Conservation (phyloP, 352 stramenopile species). For the Thraustotheca clavata region DNA sequence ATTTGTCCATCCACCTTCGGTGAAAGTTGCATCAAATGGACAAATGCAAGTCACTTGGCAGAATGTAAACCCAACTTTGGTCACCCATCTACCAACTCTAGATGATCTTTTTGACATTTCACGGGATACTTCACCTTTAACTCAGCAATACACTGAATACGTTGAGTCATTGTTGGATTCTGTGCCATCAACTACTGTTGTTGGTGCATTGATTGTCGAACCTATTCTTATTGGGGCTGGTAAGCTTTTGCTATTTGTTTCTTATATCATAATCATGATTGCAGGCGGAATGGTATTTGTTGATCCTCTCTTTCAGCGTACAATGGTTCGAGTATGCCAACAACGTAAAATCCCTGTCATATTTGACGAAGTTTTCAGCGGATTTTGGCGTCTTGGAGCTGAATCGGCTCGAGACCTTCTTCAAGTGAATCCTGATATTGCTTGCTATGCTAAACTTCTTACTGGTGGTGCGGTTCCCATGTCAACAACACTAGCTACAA, state of each 20-base stretch:
- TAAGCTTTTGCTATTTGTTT: background rate
- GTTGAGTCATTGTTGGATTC: constrained; percentile 43
- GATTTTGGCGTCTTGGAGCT: constrained; percentile 85
- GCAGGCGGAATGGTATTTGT: constrained; percentile 80
- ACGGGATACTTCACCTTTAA: constrained; percentile 28
- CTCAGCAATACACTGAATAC: constrained; percentile 54
- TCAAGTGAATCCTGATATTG: constrained; percentile 80
- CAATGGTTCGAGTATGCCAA: constrained; percentile 72
- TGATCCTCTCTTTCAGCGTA: constrained; percentile 88
- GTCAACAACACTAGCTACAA: constrained; percentile 75
- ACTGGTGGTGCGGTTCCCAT: constrained; percentile 85
- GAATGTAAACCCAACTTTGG: background rate
- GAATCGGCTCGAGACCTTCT: constrained; percentile 79
- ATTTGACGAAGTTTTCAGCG: constrained; percentile 90
- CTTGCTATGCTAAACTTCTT: constrained; percentile 88
- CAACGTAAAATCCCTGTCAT: constrained; percentile 80
- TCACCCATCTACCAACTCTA: constrained; percentile 20
- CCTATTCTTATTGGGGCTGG: constrained; percentile 84
- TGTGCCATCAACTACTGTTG: constrained; percentile 22
- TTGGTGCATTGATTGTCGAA: constrained; percentile 83
- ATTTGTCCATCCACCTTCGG: constrained; percentile 73
- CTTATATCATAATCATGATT: background rate
- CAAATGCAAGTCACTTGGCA: background rate
- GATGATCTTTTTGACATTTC: constrained; percentile 46
- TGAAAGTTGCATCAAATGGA: constrained; percentile 28